Conservation (phyloP, 345 rosid species). For the Melastoma malabathricum region DNA sequence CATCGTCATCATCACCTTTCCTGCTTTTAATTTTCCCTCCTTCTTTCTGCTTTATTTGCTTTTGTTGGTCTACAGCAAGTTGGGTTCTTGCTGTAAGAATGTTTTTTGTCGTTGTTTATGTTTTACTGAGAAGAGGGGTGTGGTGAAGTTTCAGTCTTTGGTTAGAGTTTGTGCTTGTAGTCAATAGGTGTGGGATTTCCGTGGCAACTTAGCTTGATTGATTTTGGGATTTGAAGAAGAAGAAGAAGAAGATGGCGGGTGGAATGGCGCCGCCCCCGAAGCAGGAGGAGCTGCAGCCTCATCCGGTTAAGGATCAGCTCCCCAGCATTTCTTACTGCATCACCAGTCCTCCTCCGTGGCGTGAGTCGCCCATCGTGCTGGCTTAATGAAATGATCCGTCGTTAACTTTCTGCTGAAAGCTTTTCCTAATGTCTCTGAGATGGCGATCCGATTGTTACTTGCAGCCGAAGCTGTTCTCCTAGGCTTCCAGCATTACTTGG, state of each 20-base stretch:
- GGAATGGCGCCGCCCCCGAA: slow-evolving; percentile 59
- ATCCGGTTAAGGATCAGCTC: slow-evolving; percentile 85
- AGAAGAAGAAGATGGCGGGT: slow-evolving; percentile 12
- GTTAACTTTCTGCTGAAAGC: background rate
- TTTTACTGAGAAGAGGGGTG: slow-evolving; percentile 1
- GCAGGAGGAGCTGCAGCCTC: slow-evolving; percentile 84
- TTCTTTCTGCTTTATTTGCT: background rate
- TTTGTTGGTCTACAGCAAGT: background rate
- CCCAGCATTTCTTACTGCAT: slow-evolving; percentile 66
- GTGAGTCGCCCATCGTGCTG: slow-evolving; percentile 27
- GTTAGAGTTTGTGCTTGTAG: no score
- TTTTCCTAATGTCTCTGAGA: no score
- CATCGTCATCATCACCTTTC: background rate
- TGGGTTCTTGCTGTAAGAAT: no score
- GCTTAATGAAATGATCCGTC: background rate
- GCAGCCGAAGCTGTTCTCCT: slow-evolving; percentile 92
- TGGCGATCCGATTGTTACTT: slow-evolving; percentile 8
- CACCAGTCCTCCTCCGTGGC: slow-evolving; percentile 99
- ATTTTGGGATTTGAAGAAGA: background rate
- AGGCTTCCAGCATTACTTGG: slow-evolving; percentile 92
- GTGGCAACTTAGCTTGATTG: background rate
- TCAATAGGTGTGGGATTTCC: background rate
- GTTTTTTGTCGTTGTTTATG: slow-evolving; percentile 1
- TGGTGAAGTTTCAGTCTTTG: no score
- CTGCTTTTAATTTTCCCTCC: background rate